These are phyloP conservation scores for Fonsecaea erecta DNA, from an alignment of 2,329 filamentous ascomycete genomes.

Conservation along the genomic window DNA sequence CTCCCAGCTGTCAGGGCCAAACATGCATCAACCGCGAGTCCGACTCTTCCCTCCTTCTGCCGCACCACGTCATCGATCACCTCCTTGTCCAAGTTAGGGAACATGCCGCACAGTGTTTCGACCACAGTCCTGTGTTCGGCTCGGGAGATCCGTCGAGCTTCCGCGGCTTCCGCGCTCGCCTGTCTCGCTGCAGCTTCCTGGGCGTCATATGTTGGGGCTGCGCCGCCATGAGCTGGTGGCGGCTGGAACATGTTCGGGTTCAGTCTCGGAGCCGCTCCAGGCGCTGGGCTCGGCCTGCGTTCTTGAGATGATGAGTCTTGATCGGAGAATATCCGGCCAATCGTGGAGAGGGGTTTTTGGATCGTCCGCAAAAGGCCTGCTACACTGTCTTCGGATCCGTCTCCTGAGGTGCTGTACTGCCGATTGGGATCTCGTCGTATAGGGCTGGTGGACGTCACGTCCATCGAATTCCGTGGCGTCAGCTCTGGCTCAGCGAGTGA, in stretches of 20 bases:
- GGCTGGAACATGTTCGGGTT: constrained; percentile 54
- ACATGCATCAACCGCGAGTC: constrained; percentile 83
- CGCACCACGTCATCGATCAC: constrained; percentile 96
- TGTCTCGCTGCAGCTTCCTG: constrained; percentile 89
- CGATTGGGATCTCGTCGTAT: constrained; percentile 38
- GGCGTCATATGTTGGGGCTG: constrained; percentile 57
- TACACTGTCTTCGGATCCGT: constrained; percentile 76
- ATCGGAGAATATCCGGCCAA: constrained; percentile 92
- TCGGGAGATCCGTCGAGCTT: constrained; percentile 79
- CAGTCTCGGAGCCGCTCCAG: constrained; percentile 51
- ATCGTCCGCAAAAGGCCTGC: constrained; percentile 86
- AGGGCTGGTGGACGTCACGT: constrained; percentile 59
- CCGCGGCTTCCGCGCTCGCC: constrained; percentile 85
- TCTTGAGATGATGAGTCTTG: constrained; percentile 48
- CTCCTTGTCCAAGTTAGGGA: constrained; percentile 90
- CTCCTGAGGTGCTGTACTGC: constrained; percentile 52
- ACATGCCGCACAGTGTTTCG: constrained; percentile 94
- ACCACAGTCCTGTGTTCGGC: constrained; percentile 90
- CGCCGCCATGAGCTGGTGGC: constrained; percentile 46
- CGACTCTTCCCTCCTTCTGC: constrained; percentile 90
- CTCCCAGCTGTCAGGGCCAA: constrained; percentile 65
- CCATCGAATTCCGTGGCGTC: constrained; percentile 63
- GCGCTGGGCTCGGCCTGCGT: constrained; percentile 35
- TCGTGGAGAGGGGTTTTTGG: constrained; percentile 85
- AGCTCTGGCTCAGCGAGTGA: constrained; percentile 60